Percentiles rank a stretch among this genome's conserved stretches.
Conservation (phyloP, 164 flowering plant genomes). For the Vitis riparia region DNA sequence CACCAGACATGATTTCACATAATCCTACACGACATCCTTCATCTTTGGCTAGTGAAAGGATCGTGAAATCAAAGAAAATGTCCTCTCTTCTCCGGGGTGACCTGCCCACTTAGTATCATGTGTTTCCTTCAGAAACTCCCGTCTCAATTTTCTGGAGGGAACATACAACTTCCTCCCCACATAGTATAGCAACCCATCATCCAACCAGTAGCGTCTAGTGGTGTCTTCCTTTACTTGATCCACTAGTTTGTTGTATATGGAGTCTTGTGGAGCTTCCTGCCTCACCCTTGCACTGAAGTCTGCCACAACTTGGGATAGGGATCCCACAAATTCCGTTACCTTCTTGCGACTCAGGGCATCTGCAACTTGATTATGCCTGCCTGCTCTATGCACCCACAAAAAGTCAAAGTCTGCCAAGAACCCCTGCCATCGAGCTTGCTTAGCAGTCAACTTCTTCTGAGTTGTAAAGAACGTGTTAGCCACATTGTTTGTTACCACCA, state of each 20-base stretch:
- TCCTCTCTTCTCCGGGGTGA: conserved; percentile 18
- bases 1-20: too few species aligned
- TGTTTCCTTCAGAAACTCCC: not conserved
- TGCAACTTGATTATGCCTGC: not conserved
- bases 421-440: too few species aligned
- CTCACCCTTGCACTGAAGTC: not conserved
- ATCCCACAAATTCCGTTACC: not conserved
- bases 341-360: conserved; percentile 20
- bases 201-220: not conserved
- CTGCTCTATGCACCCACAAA: conserved; percentile 7
- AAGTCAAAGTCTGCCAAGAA: not conserved
- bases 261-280: not conserved
- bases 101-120: conserved; percentile 14
- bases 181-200: conserved; percentile 13
- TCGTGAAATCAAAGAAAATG: conserved; percentile 2
- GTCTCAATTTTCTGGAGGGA: not conserved
- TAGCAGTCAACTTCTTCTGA: too few species aligned
- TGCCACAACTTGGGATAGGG: not conserved
- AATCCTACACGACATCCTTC: too few species aligned
- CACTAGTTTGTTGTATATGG: not conserved
- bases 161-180: conserved; percentile 7
- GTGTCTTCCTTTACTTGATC: too few species aligned
- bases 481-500: conserved; percentile 14
- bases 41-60: too few species aligned
- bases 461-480: too few species aligned